phyloP scores from a whole-genome alignment of 2,329 filamentous ascomycete genomes.

The Pseudocercospora macadamiae region DNA sequence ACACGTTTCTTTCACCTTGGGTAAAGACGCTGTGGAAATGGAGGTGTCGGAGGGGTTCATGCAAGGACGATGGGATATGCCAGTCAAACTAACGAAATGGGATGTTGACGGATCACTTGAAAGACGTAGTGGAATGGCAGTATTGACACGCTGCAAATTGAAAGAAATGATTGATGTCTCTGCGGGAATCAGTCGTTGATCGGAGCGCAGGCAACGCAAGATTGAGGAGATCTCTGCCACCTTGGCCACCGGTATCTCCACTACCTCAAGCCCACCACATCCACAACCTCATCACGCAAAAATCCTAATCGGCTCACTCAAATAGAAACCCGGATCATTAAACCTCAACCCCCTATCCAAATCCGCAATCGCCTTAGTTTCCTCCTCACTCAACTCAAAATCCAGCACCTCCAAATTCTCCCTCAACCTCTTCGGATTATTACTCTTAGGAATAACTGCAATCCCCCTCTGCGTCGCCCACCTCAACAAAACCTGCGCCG shows the following conservation, averaged over 20 bases:
- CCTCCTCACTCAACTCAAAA: conserved; percentile 15
- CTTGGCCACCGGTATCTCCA: too few species aligned
- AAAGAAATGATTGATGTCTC: neutral
- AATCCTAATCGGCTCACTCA: conserved; percentile 15
- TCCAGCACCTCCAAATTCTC: conserved; percentile 18
- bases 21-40: neutral
- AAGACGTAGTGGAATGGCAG: neutral
- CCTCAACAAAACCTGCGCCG: conserved; percentile 17
- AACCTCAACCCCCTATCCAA: conserved; percentile 16
- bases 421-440: conserved; percentile 13
- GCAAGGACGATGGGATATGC: neutral
- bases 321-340: conserved; percentile 21
- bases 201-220: too few species aligned
- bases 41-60: neutral
- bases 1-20: neutral
- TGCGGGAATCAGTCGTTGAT: neutral
- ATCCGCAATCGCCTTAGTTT: conserved; percentile 13
- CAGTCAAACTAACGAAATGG: neutral
- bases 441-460: conserved; percentile 20
- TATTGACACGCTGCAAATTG: neutral
- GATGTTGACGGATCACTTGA: neutral
- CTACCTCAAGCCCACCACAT: too few species aligned
- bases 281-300: too few species aligned
- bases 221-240: too few species aligned
- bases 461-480: conserved; percentile 18